Base-by-base conservation (phyloP, 306 rosid genomes). In the Castanopsis chinensis region DNA sequence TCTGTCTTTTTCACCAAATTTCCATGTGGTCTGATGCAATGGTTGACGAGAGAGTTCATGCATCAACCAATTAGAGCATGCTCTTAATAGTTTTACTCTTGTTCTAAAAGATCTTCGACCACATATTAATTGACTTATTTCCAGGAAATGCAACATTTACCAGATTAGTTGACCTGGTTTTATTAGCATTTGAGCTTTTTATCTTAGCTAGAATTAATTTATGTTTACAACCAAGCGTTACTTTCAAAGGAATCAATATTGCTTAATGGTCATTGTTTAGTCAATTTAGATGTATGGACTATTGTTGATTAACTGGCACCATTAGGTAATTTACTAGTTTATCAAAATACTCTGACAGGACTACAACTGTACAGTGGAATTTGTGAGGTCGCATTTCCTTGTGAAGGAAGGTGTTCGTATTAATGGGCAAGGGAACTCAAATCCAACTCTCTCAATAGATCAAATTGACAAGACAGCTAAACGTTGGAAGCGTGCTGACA, bases 351-450 rank as follows among this genome's bases (percentile, higher is more conserved):
- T 85, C 83, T 84, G 75, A 84, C 93, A 95, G 97, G 99, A 89
- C 80, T 93, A 96, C 78, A 41, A 90, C 80, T 91, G 92, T 69
- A 77, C 93, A 0, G 94, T 96, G 83, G 88, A 87, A 43, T 96
- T 91, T 84, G 97, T 93, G 88, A 93, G 98, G 86, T 96, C 99
- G 6, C 99, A 96, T 87, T 96, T 90, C 87, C 99, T 93, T 28
- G 97, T 96, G 81, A 93, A 76, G 87, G 96, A 96, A 83, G 99
- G 98, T 78, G 65, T 89, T 74, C 94, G 93, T 35, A 21, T 76
- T 28, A 89, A 87, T 83, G 97, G 27, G 53, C 88, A 90, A 58
- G 94, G 97, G 63, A 90, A 77, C 82, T 77, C 99, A 13, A 96
- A 91, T 76, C 99, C 99, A 21, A 96, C 97, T 71, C 87, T 96